Conservation (phyloP, 2,329 filamentous ascomycete genomes). For the Penicillium sp. region DNA sequence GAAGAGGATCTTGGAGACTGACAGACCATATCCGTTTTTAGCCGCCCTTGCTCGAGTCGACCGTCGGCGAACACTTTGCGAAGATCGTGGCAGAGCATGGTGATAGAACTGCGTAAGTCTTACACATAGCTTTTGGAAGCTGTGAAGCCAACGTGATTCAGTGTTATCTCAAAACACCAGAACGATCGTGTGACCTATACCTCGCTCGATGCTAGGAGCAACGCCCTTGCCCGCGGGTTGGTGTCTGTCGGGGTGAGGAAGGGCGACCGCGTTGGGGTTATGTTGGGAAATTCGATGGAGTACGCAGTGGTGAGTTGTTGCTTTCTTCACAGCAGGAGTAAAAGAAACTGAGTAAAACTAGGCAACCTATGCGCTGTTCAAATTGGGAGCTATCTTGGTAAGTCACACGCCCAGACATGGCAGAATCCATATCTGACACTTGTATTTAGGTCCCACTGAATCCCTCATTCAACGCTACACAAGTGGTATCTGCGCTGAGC, state of each 20-base stretch:
- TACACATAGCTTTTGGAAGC: neutral
- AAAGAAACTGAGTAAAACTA: slow-evolving; percentile 15
- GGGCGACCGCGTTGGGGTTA: slow-evolving; percentile 82
- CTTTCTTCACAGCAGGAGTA: neutral
- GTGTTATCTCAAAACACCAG: slow-evolving; percentile 64
- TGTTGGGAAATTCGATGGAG: slow-evolving; percentile 80
- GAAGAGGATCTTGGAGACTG: neutral
- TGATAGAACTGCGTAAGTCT: slow-evolving; percentile 55
- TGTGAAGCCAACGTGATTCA: slow-evolving; percentile 25
- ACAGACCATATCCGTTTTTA: slow-evolving; percentile 17
- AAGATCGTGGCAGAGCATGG: slow-evolving; percentile 47
- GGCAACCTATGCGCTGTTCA: slow-evolving; percentile 83
- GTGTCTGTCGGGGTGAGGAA: slow-evolving; percentile 71
- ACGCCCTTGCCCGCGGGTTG: slow-evolving; percentile 72
- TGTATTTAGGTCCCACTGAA: slow-evolving; percentile 75
- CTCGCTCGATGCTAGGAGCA: slow-evolving; percentile 73
- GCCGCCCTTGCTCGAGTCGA: slow-evolving; percentile 51
- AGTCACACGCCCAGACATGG: slow-evolving; percentile 15
- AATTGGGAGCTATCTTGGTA: slow-evolving; percentile 86
- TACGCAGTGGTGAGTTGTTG: slow-evolving; percentile 66
- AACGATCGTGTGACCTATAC: slow-evolving; percentile 70
- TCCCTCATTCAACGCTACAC: slow-evolving; percentile 78
- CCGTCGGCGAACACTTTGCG: slow-evolving; percentile 50
- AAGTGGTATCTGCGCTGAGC: slow-evolving; percentile 75
- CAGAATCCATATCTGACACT: neutral